Conservation (phyloP, 2,329 filamentous ascomycete species). For the Calonectria henricotiae region DNA sequence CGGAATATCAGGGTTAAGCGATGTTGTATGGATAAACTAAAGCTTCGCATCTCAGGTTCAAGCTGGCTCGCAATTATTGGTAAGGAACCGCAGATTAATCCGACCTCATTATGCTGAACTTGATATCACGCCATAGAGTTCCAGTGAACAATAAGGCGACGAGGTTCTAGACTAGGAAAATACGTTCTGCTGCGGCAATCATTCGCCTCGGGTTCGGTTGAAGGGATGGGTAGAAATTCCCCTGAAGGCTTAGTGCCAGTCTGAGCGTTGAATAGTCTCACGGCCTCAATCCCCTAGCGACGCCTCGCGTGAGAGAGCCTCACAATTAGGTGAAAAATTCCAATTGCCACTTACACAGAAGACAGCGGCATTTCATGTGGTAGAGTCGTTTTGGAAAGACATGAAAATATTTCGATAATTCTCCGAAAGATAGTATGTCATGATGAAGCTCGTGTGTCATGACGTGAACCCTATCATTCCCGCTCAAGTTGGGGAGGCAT, state of each 20-base stretch:
- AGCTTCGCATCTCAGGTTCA: too few species aligned
- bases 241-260: neutral
- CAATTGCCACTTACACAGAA: neutral
- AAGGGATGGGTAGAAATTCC: neutral
- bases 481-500: too few species aligned
- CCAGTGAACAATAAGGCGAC: neutral
- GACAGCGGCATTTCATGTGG: neutral
- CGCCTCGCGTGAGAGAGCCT: slow-evolving; percentile 10
- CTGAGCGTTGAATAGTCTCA: slow-evolving; percentile 4
- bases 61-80: neutral
- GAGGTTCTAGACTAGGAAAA: neutral
- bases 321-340: neutral
- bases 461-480: neutral
- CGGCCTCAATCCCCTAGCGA: neutral
- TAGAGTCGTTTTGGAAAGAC: neutral
- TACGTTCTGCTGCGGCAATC: neutral
- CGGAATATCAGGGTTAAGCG: neutral
- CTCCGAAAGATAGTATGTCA: neutral
- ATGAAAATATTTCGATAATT: neutral
- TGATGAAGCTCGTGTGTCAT: neutral
- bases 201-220: neutral
- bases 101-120: neutral
- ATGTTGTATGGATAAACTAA: too few species aligned
- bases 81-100: too few species aligned
- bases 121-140: neutral